A percentile compares a stretch with the other conserved stretches of the same genome.
phyloP scores from a whole-genome alignment of 805 yeast species.

The Wilhelminamyces savonicus region DNA sequence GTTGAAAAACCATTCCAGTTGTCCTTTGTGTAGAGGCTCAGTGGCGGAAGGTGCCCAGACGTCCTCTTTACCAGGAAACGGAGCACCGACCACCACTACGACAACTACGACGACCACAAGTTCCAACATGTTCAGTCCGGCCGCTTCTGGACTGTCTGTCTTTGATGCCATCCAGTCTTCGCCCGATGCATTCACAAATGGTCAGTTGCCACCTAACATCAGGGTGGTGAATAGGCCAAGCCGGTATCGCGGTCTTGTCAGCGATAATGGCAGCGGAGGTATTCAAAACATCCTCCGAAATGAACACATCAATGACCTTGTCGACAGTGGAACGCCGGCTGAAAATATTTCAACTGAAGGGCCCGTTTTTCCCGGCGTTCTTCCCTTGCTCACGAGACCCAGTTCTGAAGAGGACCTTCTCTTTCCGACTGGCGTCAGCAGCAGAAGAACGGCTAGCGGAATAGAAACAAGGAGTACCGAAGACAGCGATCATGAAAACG shows the following conservation, averaged over 20 bases:
- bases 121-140: slow-evolving; percentile 25
- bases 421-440: slow-evolving; percentile 44
- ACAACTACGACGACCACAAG: too few relatives aligned
- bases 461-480: slow-evolving; percentile 25
- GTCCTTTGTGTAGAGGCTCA: slow-evolving; percentile 78
- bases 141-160: slow-evolving; percentile 21
- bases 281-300: too few relatives aligned
- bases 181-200: slow-evolving; percentile 5
- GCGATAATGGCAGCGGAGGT: too few relatives aligned
- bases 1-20: slow-evolving; percentile 66
- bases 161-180: slow-evolving; percentile 14
- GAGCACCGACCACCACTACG: neutral
- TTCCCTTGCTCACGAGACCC: too few relatives aligned
- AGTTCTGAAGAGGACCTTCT: slow-evolving; percentile 7
- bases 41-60: slow-evolving; percentile 22
- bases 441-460: slow-evolving; percentile 41
- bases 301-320: too few relatives aligned
- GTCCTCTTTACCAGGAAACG: neutral
- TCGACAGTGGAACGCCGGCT: too few relatives aligned
- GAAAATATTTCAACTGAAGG: too few relatives aligned
- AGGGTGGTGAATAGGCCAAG: slow-evolving; percentile 1
- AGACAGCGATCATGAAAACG: slow-evolving; percentile 1
- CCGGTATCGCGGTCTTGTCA: too few relatives aligned
- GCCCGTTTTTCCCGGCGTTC: too few relatives aligned
- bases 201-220: slow-evolving; percentile 4